Evolutionary conservation across 2,329 filamentous ascomycete genomes (phyloP).

Genomic region (Pestalotiopsis sp.): DNA sequence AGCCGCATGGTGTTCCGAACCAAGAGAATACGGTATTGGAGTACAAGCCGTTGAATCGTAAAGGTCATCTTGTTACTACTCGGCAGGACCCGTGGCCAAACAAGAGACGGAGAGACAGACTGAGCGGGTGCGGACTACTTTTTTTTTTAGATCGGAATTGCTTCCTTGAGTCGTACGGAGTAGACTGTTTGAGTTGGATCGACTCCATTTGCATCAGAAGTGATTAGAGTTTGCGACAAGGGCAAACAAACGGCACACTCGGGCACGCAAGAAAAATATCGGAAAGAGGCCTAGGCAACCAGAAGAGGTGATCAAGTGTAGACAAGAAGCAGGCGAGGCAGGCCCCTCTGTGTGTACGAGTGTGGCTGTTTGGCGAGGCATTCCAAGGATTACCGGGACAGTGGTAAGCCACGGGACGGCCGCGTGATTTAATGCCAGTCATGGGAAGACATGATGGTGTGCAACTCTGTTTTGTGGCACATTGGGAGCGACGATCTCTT

Average conservation of each 20-base stretch:
- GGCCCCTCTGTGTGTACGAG: neutral
- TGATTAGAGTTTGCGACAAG: neutral
- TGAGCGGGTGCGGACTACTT: neutral
- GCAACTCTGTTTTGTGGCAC: slow-evolving; percentile 8
- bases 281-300: too few relatives aligned
- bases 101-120: neutral
- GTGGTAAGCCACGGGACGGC: slow-evolving; percentile 10
- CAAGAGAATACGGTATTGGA: neutral
- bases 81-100: neutral
- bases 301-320: too few relatives aligned
- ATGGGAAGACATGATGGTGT: slow-evolving; percentile 4
- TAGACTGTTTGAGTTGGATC: neutral
- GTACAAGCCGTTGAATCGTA: neutral
- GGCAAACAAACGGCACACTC: neutral
- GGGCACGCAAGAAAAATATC: too few relatives aligned
- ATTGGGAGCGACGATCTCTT: neutral
- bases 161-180: neutral
- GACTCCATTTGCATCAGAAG: neutral
- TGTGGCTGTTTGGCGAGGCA: neutral
- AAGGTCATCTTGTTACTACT: neutral
- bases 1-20: neutral
- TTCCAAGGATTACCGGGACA: slow-evolving; percentile 2
- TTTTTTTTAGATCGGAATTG: neutral
- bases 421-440: slow-evolving; percentile 10
- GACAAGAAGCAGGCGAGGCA: too few relatives aligned